Percentiles rank a stretch among this genome's conserved stretches.
Evolutionary conservation across 2,329 filamentous ascomycete species (phyloP).

Genomic region (Lachnellula arida): DNA sequence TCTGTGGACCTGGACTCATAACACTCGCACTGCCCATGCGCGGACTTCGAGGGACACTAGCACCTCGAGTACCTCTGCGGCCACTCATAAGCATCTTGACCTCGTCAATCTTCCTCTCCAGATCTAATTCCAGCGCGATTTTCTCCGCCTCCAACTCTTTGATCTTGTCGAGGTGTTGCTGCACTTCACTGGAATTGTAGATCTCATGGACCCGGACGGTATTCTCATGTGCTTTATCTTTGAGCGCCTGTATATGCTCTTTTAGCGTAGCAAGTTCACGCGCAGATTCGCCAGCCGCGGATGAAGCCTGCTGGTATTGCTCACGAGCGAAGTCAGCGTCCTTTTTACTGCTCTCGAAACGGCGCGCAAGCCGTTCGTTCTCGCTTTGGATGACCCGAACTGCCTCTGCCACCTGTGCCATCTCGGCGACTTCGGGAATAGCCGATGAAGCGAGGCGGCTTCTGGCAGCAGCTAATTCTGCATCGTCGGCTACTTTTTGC

Average conservation of each 20-base stretch:
- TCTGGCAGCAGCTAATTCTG: constrained; percentile 26
- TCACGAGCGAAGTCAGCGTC: constrained; percentile 27
- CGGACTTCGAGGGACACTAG: constrained; percentile 28
- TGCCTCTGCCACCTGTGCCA: constrained; percentile 39
- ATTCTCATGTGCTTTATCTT: constrained; percentile 23
- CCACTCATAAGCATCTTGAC: constrained; percentile 38
- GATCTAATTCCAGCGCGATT: constrained; percentile 33
- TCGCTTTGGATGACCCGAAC: constrained; percentile 18
- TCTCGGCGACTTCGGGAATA: constrained; percentile 37
- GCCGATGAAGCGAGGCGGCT: constrained; percentile 25
- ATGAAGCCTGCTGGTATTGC: constrained; percentile 29
- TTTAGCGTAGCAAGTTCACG: constrained; percentile 17
- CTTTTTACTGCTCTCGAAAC: constrained; percentile 13
- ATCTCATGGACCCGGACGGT: constrained; percentile 27
- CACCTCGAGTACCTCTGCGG: constrained; percentile 30
- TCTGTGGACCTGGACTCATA: constrained; percentile 22
- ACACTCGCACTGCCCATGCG: constrained; percentile 22
- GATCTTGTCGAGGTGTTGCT: constrained; percentile 29
- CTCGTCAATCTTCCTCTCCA: constrained; percentile 36
- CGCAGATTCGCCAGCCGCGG: constrained; percentile 14
- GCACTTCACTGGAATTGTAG: constrained; percentile 16
- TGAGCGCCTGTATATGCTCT: constrained; percentile 13
- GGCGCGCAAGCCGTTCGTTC: constrained; percentile 21
- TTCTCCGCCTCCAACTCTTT: constrained; percentile 26
- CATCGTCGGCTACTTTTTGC: constrained; percentile 16